Evolutionary conservation across 345 rosid species (phyloP).

Genomic region (Viola odorata): DNA sequence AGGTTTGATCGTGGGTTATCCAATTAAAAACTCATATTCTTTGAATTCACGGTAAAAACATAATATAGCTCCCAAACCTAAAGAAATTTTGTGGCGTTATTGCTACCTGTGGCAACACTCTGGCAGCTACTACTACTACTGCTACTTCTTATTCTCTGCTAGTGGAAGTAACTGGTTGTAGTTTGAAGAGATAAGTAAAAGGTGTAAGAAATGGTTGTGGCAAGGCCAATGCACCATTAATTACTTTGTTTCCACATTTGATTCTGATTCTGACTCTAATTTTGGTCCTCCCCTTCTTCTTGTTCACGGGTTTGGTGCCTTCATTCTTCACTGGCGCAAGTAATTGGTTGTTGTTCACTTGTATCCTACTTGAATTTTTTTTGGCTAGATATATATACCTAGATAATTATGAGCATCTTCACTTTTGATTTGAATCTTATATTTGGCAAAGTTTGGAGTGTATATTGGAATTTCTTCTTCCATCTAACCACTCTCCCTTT

Average conservation of each 20-base stretch:
- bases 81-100: too few relatives aligned
- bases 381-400: too few relatives aligned
- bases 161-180: conserved; percentile 18
- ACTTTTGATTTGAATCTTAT: too few relatives aligned
- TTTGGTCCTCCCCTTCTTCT: conserved; percentile 51
- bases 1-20: too few relatives aligned
- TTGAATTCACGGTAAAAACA: too few relatives aligned
- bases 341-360: conserved; percentile 4
- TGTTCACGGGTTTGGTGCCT: conserved; percentile 92
- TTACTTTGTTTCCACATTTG: conserved; percentile 54
- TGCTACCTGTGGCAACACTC: neutral
- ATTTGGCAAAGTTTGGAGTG: too few relatives aligned
- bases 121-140: neutral
- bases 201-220: conserved; percentile 59
- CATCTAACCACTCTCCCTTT: too few relatives aligned
- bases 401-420: too few relatives aligned
- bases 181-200: conserved; percentile 42
- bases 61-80: too few relatives aligned
- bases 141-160: neutral
- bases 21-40: too few relatives aligned
- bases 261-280: conserved; percentile 24
- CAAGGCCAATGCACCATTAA: conserved; percentile 63
- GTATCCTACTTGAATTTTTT: too few relatives aligned
- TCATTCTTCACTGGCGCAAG: conserved; percentile 93
- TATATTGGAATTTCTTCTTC: too few relatives aligned